These are phyloP conservation scores for Diaporthe aspalathi DNA, from an alignment of 2,329 filamentous ascomycete species.

Conservation along the genomic window DNA sequence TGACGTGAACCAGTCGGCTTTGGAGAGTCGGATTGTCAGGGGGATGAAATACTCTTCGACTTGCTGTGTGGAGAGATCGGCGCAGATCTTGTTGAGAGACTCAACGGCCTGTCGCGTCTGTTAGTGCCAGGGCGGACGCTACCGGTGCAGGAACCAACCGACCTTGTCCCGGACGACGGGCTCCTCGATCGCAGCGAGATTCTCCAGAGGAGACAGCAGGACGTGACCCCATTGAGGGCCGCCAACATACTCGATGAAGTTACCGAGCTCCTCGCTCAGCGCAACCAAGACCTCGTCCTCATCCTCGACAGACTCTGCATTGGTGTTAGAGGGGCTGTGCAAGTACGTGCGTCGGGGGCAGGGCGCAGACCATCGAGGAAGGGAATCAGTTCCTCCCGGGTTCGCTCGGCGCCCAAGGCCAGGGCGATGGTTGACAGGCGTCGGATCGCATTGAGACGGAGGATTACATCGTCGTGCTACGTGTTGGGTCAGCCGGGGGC, in stretches of 20 bases:
- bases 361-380: constrained; percentile 90
- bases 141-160: constrained; percentile 44
- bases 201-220: constrained; percentile 95
- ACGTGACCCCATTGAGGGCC: constrained; percentile 95
- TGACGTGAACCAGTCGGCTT: constrained; percentile 99
- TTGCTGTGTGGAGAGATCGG: constrained; percentile 88
- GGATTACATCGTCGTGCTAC: constrained; percentile 97
- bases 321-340: constrained; percentile 40
- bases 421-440: constrained; percentile 98
- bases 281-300: constrained; percentile 98
- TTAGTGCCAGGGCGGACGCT: constrained; percentile 37
- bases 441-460: constrained; percentile 98
- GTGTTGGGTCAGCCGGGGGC: constrained; percentile 45
- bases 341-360: constrained; percentile 36
- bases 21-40: constrained; percentile 92
- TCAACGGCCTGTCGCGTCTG: constrained; percentile 82
- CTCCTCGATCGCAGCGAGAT: constrained; percentile 97
- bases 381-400: constrained; percentile 97
- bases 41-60: constrained; percentile 98
- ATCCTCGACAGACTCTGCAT: constrained; percentile 94
- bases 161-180: constrained; percentile 98
- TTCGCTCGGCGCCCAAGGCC: constrained; percentile 93
- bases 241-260: constrained; percentile 97
- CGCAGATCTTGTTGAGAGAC: constrained; percentile 99
- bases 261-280: constrained; percentile 94